phyloP scores from a whole-genome alignment of 129 eudicot genomes.

The Flaveria robusta region DNA sequence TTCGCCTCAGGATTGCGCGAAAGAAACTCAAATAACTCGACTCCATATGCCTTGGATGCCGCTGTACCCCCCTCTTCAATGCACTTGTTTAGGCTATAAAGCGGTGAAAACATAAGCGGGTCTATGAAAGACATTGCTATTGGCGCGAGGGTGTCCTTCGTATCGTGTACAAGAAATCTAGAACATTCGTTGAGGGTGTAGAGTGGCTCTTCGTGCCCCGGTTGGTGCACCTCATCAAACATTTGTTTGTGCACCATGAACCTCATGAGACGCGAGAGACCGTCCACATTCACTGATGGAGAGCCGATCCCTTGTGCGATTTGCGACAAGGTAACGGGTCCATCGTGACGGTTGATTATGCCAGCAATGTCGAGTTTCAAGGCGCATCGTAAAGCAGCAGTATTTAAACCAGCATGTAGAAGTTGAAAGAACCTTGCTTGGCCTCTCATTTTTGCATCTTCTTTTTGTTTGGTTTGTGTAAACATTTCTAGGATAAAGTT shows the following conservation, averaged over 20 bases:
- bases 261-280: slow-evolving; percentile 36
- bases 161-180: slow-evolving; percentile 19
- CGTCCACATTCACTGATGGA: background rate
- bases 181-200: slow-evolving; percentile 29
- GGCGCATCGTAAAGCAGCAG: slow-evolving; percentile 36
- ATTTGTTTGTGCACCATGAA: background rate
- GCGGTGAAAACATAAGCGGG: background rate
- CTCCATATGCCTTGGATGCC: slow-evolving; percentile 30
- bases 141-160: slow-evolving; percentile 19
- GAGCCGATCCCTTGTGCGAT: slow-evolving; percentile 31
- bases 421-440: no score
- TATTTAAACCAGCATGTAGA: background rate
- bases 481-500: no score
- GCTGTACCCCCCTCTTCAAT: slow-evolving; percentile 35
- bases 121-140: slow-evolving; percentile 9
- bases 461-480: no score
- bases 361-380: slow-evolving; percentile 42
- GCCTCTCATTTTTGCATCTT: no score
- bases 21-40: slow-evolving; percentile 23
- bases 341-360: slow-evolving; percentile 31
- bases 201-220: background rate
- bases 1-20: background rate
- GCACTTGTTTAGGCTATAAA: slow-evolving; percentile 4
- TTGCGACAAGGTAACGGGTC: slow-evolving; percentile 38
- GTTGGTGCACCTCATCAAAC: slow-evolving; percentile 8